Conservation (phyloP, 805 yeast genomes). For the Pichia phayaonensis region DNA sequence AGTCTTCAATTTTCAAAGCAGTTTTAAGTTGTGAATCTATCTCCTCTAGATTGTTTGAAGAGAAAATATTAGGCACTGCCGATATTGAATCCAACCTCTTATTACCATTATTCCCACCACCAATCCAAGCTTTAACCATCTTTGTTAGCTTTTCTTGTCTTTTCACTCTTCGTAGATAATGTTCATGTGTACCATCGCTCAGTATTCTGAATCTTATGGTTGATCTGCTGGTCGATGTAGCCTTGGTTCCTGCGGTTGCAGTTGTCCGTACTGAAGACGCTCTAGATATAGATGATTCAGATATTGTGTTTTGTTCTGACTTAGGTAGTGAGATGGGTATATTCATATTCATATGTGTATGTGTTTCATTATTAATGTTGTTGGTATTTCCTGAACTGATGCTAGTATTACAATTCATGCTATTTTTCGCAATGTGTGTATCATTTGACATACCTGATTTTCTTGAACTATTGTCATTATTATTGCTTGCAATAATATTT, state of each 20-base stretch:
- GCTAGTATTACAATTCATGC: background rate
- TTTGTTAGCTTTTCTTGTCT: conserved; percentile 70
- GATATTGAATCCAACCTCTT: conserved; percentile 58
- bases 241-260: background rate
- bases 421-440: background rate
- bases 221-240: background rate
- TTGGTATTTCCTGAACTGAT: background rate
- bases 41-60: conserved; percentile 24
- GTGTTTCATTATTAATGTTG: background rate
- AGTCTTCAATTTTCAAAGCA: conserved; percentile 9
- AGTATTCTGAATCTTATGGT: conserved; percentile 6
- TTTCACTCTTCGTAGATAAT: conserved; percentile 65
- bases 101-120: conserved; percentile 48
- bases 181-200: conserved; percentile 68
- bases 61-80: conserved; percentile 62
- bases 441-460: background rate
- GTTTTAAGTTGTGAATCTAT: conserved; percentile 23
- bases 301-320: background rate
- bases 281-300: background rate
- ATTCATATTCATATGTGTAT: too few relatives aligned
- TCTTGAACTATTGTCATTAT: background rate
- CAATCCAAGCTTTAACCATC: conserved; percentile 71
- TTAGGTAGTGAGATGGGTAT: background rate
- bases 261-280: conserved; percentile 3
- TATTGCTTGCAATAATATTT: background rate